phyloP scores from a whole-genome alignment of 2,329 filamentous ascomycete species.

The Cladophialophora yegresii region DNA sequence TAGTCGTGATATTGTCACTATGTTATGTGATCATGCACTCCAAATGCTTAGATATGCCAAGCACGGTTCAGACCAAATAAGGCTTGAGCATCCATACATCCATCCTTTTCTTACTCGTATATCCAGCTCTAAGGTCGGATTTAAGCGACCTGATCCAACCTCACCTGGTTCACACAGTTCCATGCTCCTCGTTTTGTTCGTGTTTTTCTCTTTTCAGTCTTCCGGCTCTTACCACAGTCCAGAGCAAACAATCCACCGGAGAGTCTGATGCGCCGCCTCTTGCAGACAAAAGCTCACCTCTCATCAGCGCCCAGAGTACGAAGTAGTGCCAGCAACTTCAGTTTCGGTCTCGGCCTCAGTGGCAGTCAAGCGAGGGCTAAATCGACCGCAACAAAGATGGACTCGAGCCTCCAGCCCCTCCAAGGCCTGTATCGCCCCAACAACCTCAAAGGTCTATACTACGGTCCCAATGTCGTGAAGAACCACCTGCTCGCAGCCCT shows the following conservation, averaged over 20 bases:
- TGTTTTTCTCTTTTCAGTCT: not conserved
- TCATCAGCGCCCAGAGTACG: not conserved
- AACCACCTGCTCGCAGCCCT: slow-evolving; percentile 52
- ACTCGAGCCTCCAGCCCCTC: slow-evolving; percentile 16
- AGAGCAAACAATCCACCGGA: not conserved
- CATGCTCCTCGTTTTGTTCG: not conserved
- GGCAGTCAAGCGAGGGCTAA: not conserved
- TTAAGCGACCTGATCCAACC: not conserved
- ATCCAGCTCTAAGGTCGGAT: not conserved
- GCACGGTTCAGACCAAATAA: not conserved
- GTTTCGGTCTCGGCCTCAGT: not conserved
- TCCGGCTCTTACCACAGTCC: not conserved
- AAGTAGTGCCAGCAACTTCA: not conserved
- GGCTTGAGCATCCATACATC: not conserved
- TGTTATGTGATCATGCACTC: not conserved
- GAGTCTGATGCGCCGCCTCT: slow-evolving; percentile 6
- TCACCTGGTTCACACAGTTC: not conserved
- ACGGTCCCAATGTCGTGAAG: slow-evolving; percentile 52
- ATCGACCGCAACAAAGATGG: slow-evolving; percentile 8
- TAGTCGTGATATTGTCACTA: not conserved
- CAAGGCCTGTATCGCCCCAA: slow-evolving; percentile 53
- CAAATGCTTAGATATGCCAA: not conserved
- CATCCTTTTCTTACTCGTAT: too few species aligned
- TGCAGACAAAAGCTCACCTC: slow-evolving; percentile 22
- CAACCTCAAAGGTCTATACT: slow-evolving; percentile 53